Evolutionary conservation across 495 filamentous ascomycete genomes (phyloP), one percentile per base, ranked within the genome.

Genomic region (Aspergillus panamensis): DNA sequence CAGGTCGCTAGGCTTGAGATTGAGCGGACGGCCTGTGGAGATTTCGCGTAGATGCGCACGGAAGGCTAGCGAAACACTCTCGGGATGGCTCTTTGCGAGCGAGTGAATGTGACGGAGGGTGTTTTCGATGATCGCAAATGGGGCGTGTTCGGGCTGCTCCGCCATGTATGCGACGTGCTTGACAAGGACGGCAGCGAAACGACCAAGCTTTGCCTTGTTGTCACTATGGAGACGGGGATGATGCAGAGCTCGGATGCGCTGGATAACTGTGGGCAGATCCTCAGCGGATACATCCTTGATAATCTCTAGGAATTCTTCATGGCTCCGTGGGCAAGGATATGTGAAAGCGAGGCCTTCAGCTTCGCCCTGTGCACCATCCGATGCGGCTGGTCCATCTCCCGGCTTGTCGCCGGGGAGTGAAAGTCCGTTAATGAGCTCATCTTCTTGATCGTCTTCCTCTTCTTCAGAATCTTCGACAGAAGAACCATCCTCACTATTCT

Each of bases 221-320:
- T 87, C 84, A 58, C 76, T 81, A 52, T 84, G 80, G 40, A 97
- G 79, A 62, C 92, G 92, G n/a, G 92, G 89, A 63, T 97, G 90
- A 65, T 97, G 86, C 10, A 96, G 72, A 6, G 91, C 85, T 66
- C 94, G 82, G 61, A 99, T 95, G 44, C 92, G 82, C 66, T 93
- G 91, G 42, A 97, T 76, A n/a, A 95, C 82, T 1, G 83, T 86
- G 7, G 91, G 88, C 0, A 92, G 69, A 61, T 94, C 83, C 3
- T 84, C 64, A 6, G 80, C 59, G 0, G 85, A 62, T 32, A 91
- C 74, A 32, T 73, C 73, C 57, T 82, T 70, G 45, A 87, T 82
- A 5, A 87, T 80, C 30, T 82, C 63, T 17, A 96, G 73, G 42
- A 99, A 78, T 49, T 91, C 85, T 13, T 80, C 79, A 57, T 95